Evolutionary conservation across 352 stramenopile species (phyloP), one percentile per base, ranked within the genome.

Genomic region (Pythium dissimile): DNA sequence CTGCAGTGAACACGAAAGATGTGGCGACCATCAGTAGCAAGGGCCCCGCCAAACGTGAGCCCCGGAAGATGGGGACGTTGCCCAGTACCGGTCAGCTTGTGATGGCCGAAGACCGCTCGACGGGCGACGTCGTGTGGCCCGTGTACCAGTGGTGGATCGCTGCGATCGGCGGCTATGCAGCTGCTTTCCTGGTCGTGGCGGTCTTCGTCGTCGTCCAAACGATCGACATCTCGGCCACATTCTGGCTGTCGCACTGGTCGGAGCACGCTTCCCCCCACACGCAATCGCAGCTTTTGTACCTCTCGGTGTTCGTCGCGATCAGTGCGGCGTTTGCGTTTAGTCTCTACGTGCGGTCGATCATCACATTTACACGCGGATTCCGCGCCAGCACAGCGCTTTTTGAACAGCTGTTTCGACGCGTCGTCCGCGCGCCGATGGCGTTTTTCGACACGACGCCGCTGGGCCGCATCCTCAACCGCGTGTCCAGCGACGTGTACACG

Each of bases 231-330:
- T 81, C 62, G 38, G 91, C 63, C 55, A 95, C 64, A 63, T 97
- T 61, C n/a, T 98, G 86, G 82, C 56, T 98, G 6, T 94, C 88
- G 16, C 89, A 94, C 59, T 98, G 92, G 88, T 87, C 88, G 20
- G 66, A 88, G 18, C 70, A 94, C 47, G 55, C 67, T 1, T 44
- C 65, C 20, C 12, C 39, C 1, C 48, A 76, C 31, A 54, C 48
- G 20, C 42, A 73, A 28, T 77, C 75, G 21, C 63, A 85, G 50
- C 81, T 87, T 72, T 91, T 66, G 50, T 96, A 91, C 56, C 55
- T 97, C 15, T 77, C 80, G 43, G 70, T 97, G n/a, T 97, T 91
- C 54, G 77, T 94, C 45, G 67, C 43, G 3, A 72, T 97, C 43
- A 81, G 88, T 59, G 46, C 69, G 15, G 51, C 38, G 21, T 87